Evolutionary conservation across 257 asterid species (phyloP), one percentile per base, ranked within the genome.

Genomic region (Solanum piurae): DNA sequence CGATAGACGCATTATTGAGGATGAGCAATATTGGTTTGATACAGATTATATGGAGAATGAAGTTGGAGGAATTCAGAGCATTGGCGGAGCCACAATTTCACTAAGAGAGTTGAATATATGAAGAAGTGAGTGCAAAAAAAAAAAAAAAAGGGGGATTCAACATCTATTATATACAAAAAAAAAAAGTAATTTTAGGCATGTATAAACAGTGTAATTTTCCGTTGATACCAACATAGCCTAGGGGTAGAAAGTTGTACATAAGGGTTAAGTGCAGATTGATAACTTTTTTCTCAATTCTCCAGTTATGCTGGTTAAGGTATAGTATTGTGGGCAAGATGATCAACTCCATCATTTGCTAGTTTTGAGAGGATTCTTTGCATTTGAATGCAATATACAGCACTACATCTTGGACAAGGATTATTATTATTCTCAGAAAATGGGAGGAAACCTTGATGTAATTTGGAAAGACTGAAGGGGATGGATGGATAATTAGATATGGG

Each of bases 21-120:
- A 93, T 10, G 95, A 92, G 72, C 92, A 87, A 44, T 92, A 92
- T 76, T 49, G 75, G 90, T 87, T 88, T 6, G 98, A 92, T 87
- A 73, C 89, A 72, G 94, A 92, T 80, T 90, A 91, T 76, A 55
- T 33, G 10, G 94, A 88, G 60, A 88, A 89, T 58, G 93, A 87
- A 7, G 75, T 74, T 87, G 88, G 75, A 12, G 87, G 80, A 9
- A 40, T 83, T 49, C 86, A 84, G 86, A 71, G 42, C 12, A n/a
- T n/a, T 23, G 71, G 71, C 31, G 12, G 77, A 71, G 77, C 74
- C 36, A 66, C 10, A 66, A 66, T 66, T 64, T 64, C 72, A 64
- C 14, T 25, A 25, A 64, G 33, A 13, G 8, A n/a, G 34, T 25
- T 64, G 18, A 25, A 64, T 11, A 64, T 64, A 64, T 64, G 72